phyloP scores from a whole-genome alignment of 371 early-diverging fungal genomes.

The Lichtheimia hyalospora region DNA sequence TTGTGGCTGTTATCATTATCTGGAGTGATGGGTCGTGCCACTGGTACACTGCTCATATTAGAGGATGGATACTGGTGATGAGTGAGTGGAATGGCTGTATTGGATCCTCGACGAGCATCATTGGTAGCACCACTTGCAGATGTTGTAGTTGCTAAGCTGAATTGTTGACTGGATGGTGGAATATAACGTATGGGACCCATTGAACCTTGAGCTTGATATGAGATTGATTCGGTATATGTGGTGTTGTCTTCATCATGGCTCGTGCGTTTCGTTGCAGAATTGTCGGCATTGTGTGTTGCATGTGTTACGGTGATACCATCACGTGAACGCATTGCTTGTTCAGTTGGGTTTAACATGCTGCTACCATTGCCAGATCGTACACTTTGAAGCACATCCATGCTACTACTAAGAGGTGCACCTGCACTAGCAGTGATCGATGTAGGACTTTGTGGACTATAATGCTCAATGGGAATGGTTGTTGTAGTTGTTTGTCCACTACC shows the following conservation, averaged over 20 bases:
- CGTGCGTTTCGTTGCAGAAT: background rate
- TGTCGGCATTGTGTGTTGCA: constrained; percentile 19
- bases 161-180: constrained; percentile 27
- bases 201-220: constrained; percentile 20
- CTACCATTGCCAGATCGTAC: constrained; percentile 30
- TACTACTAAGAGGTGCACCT: constrained; percentile 32
- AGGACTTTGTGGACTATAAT: constrained; percentile 13
- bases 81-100: constrained; percentile 20
- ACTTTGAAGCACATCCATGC: constrained; percentile 42
- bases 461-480: constrained; percentile 19
- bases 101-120: constrained; percentile 7
- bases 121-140: constrained; percentile 26
- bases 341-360: constrained; percentile 12
- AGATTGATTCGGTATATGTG: constrained; percentile 24
- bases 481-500: background rate
- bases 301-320: constrained; percentile 18
- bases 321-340: constrained; percentile 5
- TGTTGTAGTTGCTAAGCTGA: constrained; percentile 29
- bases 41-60: constrained; percentile 34
- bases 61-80: constrained; percentile 46
- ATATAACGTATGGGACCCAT: constrained; percentile 39
- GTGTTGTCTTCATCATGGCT: constrained; percentile 16
- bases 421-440: constrained; percentile 7
- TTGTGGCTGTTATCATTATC: constrained; percentile 9
- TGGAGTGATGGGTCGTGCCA: constrained; percentile 38